Percentiles rank a stretch among this genome's conserved stretches.
phyloP scores from a whole-genome alignment of 2,329 filamentous ascomycete genomes.

The Colletotrichum lentis region DNA sequence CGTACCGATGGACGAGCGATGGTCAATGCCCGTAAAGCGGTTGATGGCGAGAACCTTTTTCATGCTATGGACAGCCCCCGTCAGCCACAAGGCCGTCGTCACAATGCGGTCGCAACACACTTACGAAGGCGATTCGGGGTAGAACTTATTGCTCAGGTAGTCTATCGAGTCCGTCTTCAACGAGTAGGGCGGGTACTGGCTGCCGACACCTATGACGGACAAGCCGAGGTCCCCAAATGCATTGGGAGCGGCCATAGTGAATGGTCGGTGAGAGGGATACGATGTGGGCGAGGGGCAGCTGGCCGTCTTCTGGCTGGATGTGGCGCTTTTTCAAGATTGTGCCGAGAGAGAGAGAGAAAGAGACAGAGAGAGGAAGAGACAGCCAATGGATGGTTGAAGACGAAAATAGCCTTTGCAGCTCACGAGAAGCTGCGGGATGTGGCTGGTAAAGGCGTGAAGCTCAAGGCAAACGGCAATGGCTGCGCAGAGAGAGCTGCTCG shows the following conservation, averaged over 20 bases:
- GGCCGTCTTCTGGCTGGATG: not conserved
- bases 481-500: not conserved
- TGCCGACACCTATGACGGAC: constrained; percentile 66
- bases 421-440: not conserved
- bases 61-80: constrained; percentile 57
- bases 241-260: constrained; percentile 53
- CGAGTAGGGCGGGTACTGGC: constrained; percentile 66
- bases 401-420: not conserved
- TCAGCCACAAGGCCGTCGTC: constrained; percentile 56
- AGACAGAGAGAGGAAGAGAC: not conserved
- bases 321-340: not conserved
- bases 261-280: not conserved
- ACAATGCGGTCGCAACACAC: constrained; percentile 55
- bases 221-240: constrained; percentile 63
- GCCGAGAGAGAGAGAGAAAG: too few relatives aligned
- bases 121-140: constrained; percentile 67
- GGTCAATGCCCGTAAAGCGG: constrained; percentile 70
- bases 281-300: constrained; percentile 35
- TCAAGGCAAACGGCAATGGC: constrained; percentile 15
- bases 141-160: constrained; percentile 63
- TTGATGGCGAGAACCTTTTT: constrained; percentile 70
- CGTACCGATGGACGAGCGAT: constrained; percentile 68
- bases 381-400: constrained; percentile 8
- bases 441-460: not conserved
- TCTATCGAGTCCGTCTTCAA: constrained; percentile 62